Evolutionary conservation across 148 eudicot species (phyloP), one percentile per base, ranked within the genome.

Genomic region (Linanthus parryae): DNA sequence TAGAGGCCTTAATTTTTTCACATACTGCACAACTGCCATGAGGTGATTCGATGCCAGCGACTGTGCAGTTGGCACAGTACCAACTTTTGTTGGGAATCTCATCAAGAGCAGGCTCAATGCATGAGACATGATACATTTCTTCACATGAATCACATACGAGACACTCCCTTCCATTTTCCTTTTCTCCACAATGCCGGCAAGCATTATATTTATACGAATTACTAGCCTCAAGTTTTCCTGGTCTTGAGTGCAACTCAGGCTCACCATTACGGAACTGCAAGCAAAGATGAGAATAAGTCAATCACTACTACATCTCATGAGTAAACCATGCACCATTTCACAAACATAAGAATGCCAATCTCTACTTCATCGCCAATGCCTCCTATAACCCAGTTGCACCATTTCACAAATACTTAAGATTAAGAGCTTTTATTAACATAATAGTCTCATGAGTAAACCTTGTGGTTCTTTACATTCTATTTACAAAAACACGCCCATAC

Each of bases 131-230:
- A 72, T 79, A 91, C 62, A 77, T 67, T 39, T 67, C 87, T 63
- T 92, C 96, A 51, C 98, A 92, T 3, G 90, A 81, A 72, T 87
- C 96, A 59, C 98, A 87, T 13, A 79, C 90, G 58, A 92, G 71
- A 68, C 85, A 66, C 55, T 79, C 78, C 59, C 64, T 63, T 50
- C 84, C 98, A 55, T 87, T 73, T 37, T 90, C 74, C 36, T 69
- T 77, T 48, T 69, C 68, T 64, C 80, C 73, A 64, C 98, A 92
- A 8, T 31, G 66, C 39, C 58, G 67, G 73, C 98, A 92, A 39
- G 72, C 54, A 55, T 70, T 64, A 16, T 44, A 44, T 51, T 43
- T 61, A 44, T 73, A 48, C 22, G 54, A 43, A 55, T 66, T 53
- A 45, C 57, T 68, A 30, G 77, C 55, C 48, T 77, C 80, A 48